Evolutionary conservation across 805 yeast species (phyloP).

Genomic region (Candida lessepsii): DNA sequence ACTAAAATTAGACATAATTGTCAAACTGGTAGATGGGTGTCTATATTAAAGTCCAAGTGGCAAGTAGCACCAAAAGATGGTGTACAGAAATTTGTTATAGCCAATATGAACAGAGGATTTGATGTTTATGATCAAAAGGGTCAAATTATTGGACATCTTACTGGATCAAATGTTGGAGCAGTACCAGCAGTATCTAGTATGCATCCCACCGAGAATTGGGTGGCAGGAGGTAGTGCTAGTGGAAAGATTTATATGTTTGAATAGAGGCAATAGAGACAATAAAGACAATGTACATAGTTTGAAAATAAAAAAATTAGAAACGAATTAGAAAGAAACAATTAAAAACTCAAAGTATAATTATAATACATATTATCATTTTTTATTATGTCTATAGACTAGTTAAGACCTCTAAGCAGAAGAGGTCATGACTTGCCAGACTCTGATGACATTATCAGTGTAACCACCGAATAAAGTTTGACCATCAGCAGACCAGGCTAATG

Average conservation of each 20-base stretch:
- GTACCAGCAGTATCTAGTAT: slow-evolving; percentile 88
- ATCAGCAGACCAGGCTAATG: slow-evolving; percentile 99
- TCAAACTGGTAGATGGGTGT: slow-evolving; percentile 96
- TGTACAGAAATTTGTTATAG: slow-evolving; percentile 82
- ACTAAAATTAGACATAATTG: slow-evolving; percentile 81
- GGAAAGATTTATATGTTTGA: slow-evolving; percentile 76
- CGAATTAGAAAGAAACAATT: not conserved
- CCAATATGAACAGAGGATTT: slow-evolving; percentile 85
- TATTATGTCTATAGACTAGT: not conserved
- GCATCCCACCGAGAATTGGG: slow-evolving; percentile 88
- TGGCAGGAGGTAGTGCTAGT: slow-evolving; percentile 91
- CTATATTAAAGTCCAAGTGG: slow-evolving; percentile 87
- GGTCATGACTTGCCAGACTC: slow-evolving; percentile 99
- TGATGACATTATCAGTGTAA: slow-evolving; percentile 98
- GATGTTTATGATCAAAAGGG: slow-evolving; percentile 83
- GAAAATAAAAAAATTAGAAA: not conserved
- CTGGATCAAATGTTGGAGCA: slow-evolving; percentile 65
- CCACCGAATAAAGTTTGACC: slow-evolving; percentile 99
- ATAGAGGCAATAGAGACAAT: slow-evolving; percentile 12
- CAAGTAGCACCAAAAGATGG: slow-evolving; percentile 70
- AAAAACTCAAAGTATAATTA: no score
- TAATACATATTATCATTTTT: slow-evolving; percentile 2
- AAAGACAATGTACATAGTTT: no score
- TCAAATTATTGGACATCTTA: slow-evolving; percentile 71
- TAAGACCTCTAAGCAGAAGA: slow-evolving; percentile 43